Percentiles rank a stretch among this genome's conserved stretches.
These are phyloP conservation scores for Sporisorium graminicola DNA, from an alignment of 1,284 basidiomycete species.

Conservation along the genomic window DNA sequence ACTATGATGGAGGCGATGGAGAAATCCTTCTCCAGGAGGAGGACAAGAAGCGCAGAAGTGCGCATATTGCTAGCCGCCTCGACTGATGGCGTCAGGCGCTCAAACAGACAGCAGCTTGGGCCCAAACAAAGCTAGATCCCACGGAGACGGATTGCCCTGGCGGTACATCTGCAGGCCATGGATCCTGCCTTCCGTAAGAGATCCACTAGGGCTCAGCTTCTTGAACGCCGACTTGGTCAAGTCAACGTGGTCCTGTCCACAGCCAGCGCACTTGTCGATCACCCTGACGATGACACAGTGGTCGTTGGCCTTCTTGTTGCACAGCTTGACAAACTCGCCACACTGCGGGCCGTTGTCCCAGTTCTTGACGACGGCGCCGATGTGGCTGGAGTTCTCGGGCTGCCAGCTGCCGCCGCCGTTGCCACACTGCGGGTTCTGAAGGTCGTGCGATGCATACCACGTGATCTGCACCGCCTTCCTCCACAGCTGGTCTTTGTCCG, in stretches of 20 bases:
- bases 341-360: constrained; percentile 60
- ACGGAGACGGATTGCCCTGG: constrained; percentile 48
- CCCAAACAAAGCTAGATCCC: constrained; percentile 61
- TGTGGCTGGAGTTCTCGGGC: constrained; percentile 59
- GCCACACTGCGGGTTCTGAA: constrained; percentile 63
- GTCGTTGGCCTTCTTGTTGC: constrained; percentile 54
- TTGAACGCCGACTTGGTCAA: constrained; percentile 66
- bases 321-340: constrained; percentile 66
- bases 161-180: constrained; percentile 59
- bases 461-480: constrained; percentile 52
- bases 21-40: background rate
- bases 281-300: constrained; percentile 58
- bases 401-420: constrained; percentile 59
- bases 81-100: background rate
- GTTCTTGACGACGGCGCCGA: constrained; percentile 58
- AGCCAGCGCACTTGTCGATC: constrained; percentile 67
- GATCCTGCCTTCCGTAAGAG: constrained; percentile 58
- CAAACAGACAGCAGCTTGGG: constrained; percentile 49
- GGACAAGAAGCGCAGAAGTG: background rate
- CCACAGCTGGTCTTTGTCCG: constrained; percentile 34
- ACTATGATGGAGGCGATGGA: background rate
- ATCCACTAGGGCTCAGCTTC: constrained; percentile 54
- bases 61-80: background rate
- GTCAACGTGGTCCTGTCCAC: constrained; percentile 58
- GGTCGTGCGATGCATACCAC: constrained; percentile 65